Base-by-base conservation (phyloP, 441 rosid species). In the Populus hybrid region DNA sequence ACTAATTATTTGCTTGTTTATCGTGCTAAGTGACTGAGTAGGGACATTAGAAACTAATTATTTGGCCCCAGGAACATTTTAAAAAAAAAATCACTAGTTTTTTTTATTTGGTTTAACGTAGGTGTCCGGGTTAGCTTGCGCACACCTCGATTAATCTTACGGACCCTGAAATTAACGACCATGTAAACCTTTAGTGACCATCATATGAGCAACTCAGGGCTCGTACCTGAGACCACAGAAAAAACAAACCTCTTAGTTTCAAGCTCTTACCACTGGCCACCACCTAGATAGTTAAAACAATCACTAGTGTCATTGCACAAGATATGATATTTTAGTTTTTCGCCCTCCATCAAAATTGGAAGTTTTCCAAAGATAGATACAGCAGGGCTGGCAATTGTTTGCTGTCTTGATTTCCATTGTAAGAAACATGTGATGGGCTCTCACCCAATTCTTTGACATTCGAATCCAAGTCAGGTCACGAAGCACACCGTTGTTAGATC, bases 401-500 rank as follows among this genome's bases (percentile, higher is more conserved):
- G 38, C 2, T 66, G 40, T 59, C 71, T 18, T 67, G 46, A 50
- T 53, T 75, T 30, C 71, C 46, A 28, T 6, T 67, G 14, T 7
- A 28, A 32, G 11, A 59, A 30, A 65, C 34, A 36, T 16, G 10
- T 5, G 11, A 59, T 64, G 53, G 28, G 14, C 0, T 7, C 67
- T 46, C 70, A 4, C 63, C 75, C 71, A 63, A 26, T 18, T 28
- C 40, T 3, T 18, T 36, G 72, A 0, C 10, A 35, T 68, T 42
- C 46, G 24, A 30, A 73, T 72, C 46, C 9, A 26, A 77, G 50
- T 81, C 69, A 81, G 78, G 80, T 65, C 75, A 69, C 64, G 23
- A 30, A 38, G 30, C 80, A 61, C 34, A 35, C 36, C 59, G 20
- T 18, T 20, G 3, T 14, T 1, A 12, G 3, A n/a, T 66, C 28